Evolutionary conservation across 2,329 filamentous ascomycete species (phyloP), one percentile per base, ranked within the genome.

Genomic region (Neofusicoccum cordaticola): DNA sequence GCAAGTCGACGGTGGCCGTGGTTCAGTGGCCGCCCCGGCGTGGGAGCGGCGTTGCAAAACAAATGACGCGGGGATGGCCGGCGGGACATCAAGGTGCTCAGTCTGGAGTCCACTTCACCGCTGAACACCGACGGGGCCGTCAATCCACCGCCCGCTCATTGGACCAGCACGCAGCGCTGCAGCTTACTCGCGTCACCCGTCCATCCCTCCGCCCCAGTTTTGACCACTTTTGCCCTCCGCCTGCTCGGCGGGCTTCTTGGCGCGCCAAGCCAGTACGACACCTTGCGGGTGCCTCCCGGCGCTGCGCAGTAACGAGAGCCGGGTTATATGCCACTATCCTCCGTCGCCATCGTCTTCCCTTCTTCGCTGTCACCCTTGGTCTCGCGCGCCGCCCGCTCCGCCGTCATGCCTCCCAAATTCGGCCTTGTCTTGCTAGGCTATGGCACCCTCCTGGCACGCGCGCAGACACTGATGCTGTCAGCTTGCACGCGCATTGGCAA

Each of bases 21-120:
- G 27, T 7, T 31, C 17, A 22, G n/a, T 1, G 19, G 3, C 13
- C 9, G 17, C 37, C 8, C 13, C 3, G 35, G 35, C 2, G 6
- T 13, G 5, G 3, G 37, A 17, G 12, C 6, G 19, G 27, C 27
- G 53, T 27, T 13, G 56, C 15, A 22, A 17, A 45, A 35, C 22
- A 37, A 37, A 47, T 37, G 27, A 37, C 42, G 56, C 27, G 41
- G 56, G 56, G 22, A 17, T 35, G 50, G 8, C 15, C 37, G 56
- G 41, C 41, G 27, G 56, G 56, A 60, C 56, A 60, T 60, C 56
- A 60, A 60, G 42, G 56, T 60, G 56, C 56, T 60, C 56, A 47
- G 13, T 4, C 39, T 13, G 27, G 27, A 34, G 35, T 12, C 41
- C 53, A 35, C 53, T 45, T 52, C 41, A 58, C 53, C 53, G 53